phyloP scores from a whole-genome alignment of 768 basidiomycete species.

The Boletus reticuloceps region DNA sequence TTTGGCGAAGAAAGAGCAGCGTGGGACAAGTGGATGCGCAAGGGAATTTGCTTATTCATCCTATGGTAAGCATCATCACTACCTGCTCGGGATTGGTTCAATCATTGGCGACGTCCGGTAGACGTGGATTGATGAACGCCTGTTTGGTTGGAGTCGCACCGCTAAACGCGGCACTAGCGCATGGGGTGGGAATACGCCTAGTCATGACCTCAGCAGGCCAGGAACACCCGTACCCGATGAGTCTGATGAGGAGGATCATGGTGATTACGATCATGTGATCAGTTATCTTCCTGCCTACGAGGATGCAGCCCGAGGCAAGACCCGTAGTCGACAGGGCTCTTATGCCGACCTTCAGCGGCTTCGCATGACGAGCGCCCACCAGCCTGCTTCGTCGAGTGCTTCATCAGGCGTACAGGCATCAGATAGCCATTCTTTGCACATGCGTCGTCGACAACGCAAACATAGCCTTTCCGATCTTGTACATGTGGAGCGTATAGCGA shows the following conservation, averaged over 20 bases:
- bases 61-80: constrained; percentile 52
- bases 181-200: constrained; percentile 64
- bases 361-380: constrained; percentile 36
- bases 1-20: constrained; percentile 79
- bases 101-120: constrained; percentile 22
- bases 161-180: constrained; percentile 78
- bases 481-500: constrained; percentile 60
- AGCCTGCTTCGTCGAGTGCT: constrained; percentile 4
- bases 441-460: constrained; percentile 54
- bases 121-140: constrained; percentile 90
- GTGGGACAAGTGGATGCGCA: constrained; percentile 84
- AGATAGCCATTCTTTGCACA: constrained; percentile 43
- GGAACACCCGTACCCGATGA: constrained; percentile 75
- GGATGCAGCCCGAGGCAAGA: constrained; percentile 41
- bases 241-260: constrained; percentile 84
- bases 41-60: constrained; percentile 81
- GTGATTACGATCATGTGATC: constrained; percentile 90
- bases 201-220: constrained; percentile 59
- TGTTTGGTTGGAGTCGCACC: constrained; percentile 89
- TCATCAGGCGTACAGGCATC: constrained; percentile 17
- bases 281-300: constrained; percentile 56
- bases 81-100: neutral
- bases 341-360: constrained; percentile 82
- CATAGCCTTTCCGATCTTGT: constrained; percentile 65
- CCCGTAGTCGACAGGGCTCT: constrained; percentile 64